These are phyloP conservation scores for Geotrichum armillariae DNA, from an alignment of 1,139 yeast genomes.

Conservation along the genomic window DNA sequence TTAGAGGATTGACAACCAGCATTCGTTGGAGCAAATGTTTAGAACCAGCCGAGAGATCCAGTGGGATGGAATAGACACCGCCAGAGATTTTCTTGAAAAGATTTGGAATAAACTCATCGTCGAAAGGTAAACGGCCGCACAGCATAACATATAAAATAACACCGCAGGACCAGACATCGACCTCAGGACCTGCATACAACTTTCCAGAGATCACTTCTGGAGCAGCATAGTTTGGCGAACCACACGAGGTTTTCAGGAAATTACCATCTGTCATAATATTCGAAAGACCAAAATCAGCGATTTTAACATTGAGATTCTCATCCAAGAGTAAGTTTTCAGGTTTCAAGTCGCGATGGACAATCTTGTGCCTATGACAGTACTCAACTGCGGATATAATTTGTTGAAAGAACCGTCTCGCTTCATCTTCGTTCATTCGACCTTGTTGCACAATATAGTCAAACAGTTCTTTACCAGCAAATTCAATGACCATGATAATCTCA, in stretches of 20 bases:
- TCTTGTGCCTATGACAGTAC: conserved; percentile 96
- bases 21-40: conserved; percentile 81
- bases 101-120: conserved; percentile 96
- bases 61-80: conserved; percentile 93
- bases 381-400: conserved; percentile 98
- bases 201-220: conserved; percentile 98
- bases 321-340: conserved; percentile 92
- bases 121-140: conserved; percentile 96
- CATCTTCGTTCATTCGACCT: conserved; percentile 93
- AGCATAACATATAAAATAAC: conserved; percentile 95
- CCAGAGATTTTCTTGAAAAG: conserved; percentile 91
- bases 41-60: conserved; percentile 85
- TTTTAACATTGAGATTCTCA: conserved; percentile 88
- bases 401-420: conserved; percentile 93
- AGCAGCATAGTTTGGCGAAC: conserved; percentile 97
- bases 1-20: conserved; percentile 95
- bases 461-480: conserved; percentile 92
- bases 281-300: conserved; percentile 94
- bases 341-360: conserved; percentile 94
- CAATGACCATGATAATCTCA: conserved; percentile 97
- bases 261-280: conserved; percentile 99
- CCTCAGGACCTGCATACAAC: conserved; percentile 97
- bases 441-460: conserved; percentile 95
- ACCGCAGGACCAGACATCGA: conserved; percentile 98
- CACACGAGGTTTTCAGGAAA: conserved; percentile 92